A percentile compares a stretch with the other conserved stretches of the same genome.
These are phyloP conservation scores for Skeletonema marinoi DNA, from an alignment of 108 stramenopile genomes.

Conservation along the genomic window DNA sequence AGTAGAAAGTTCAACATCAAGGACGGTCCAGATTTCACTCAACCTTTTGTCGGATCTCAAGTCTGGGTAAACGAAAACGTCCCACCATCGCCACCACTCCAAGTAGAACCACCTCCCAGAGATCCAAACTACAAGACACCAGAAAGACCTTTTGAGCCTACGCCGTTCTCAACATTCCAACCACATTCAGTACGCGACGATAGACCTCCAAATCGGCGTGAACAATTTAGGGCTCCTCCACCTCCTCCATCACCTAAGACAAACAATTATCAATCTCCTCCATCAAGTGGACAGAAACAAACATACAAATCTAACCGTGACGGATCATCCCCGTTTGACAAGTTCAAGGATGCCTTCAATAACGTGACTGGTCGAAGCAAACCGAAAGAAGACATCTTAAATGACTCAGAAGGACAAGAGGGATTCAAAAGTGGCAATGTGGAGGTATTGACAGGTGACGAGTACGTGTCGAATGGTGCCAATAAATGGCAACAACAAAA, in stretches of 20 bases:
- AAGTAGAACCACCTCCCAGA: conserved; percentile 41
- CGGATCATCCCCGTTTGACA: conserved; percentile 32
- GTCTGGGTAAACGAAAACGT: conserved; percentile 21
- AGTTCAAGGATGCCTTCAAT: conserved; percentile 37
- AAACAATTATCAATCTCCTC: neutral
- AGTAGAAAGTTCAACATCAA: conserved; percentile 35
- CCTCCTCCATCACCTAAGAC: neutral
- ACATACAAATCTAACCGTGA: conserved; percentile 9
- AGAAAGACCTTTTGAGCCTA: conserved; percentile 37
- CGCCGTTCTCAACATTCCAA: conserved; percentile 28
- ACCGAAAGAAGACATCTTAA: neutral
- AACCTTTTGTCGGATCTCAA: conserved; percentile 39
- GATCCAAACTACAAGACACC: conserved; percentile 24
- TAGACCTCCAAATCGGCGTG: conserved; percentile 14
- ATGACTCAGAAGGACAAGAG: neutral
- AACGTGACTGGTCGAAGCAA: conserved; percentile 1
- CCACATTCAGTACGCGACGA: conserved; percentile 21
- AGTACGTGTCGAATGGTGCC: conserved; percentile 14
- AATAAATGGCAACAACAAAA: neutral
- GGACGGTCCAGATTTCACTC: conserved; percentile 31
- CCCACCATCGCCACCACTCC: conserved; percentile 33
- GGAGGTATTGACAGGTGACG: conserved; percentile 27
- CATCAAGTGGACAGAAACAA: conserved; percentile 9
- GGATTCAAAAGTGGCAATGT: conserved; percentile 38
- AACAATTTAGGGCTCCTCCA: neutral